These are phyloP conservation scores for Solanum chilense DNA, from an alignment of 257 asterid genomes.

Conservation along the genomic window DNA sequence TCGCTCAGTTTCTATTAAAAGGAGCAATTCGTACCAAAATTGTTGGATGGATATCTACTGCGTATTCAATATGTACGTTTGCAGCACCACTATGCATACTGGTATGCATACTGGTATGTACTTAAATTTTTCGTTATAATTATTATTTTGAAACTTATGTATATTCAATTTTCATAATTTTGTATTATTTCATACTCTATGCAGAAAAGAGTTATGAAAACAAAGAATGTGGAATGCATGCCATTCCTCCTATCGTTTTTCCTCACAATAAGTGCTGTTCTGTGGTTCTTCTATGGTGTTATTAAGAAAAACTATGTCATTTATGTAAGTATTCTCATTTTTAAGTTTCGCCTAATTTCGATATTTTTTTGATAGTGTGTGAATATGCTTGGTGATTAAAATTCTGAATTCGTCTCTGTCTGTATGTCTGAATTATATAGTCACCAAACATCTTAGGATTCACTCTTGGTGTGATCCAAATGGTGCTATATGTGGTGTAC, in stretches of 20 bases:
- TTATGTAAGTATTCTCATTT: constrained; percentile 31
- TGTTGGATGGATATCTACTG: constrained; percentile 48
- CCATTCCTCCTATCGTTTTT: constrained; percentile 55
- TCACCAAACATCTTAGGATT: constrained; percentile 60
- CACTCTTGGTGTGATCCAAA: constrained; percentile 41
- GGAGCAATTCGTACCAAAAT: constrained; percentile 19
- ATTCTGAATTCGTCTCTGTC: background rate
- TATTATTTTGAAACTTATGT: background rate
- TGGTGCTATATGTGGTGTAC: constrained; percentile 32
- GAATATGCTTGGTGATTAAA: background rate
- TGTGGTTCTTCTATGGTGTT: constrained; percentile 62
- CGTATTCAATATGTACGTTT: constrained; percentile 33
- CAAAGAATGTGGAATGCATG: constrained; percentile 68
- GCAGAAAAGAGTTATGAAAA: constrained; percentile 47
- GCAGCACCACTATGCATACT: constrained; percentile 42
- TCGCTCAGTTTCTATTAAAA: constrained; percentile 27
- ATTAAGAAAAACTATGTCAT: constrained; percentile 18
- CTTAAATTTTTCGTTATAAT: too few species aligned
- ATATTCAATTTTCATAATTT: background rate
- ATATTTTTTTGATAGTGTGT: background rate
- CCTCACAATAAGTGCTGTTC: constrained; percentile 58
- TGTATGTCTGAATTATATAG: constrained; percentile 2
- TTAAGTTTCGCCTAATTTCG: background rate
- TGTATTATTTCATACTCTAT: background rate
- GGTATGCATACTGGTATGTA: constrained; percentile 40